Conservation (phyloP, 805 yeast genomes). For the Wickerhamiella brachini region DNA sequence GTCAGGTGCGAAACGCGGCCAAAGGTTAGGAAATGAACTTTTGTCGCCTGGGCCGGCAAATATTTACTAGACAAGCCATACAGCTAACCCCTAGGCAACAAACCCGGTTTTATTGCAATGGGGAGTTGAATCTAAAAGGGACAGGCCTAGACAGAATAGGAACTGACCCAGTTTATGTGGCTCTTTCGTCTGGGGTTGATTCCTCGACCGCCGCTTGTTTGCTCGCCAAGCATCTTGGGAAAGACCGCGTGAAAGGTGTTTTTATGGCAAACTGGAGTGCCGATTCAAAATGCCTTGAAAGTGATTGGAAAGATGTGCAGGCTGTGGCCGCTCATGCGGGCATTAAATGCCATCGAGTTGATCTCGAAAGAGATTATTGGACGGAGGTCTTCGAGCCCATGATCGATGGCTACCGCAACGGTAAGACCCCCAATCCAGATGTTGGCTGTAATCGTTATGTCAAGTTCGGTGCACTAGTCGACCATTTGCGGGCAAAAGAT, state of each 20-base stretch:
- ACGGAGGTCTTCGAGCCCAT: slow-evolving; percentile 82
- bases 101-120: too few relatives aligned
- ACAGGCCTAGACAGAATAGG: background rate
- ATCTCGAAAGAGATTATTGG: slow-evolving; percentile 90
- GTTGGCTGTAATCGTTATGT: slow-evolving; percentile 73
- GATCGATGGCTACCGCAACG: slow-evolving; percentile 55
- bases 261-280: slow-evolving; percentile 86
- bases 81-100: too few relatives aligned
- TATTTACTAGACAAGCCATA: too few relatives aligned
- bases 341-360: slow-evolving; percentile 62
- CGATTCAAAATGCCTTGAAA: slow-evolving; percentile 55
- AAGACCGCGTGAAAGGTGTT: slow-evolving; percentile 56
- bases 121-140: background rate
- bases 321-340: slow-evolving; percentile 43
- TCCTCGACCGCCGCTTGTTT: slow-evolving; percentile 77
- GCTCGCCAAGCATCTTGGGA: slow-evolving; percentile 30
- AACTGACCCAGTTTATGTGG: slow-evolving; percentile 48
- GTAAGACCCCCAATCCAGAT: slow-evolving; percentile 91
- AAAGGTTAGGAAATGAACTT: too few relatives aligned
- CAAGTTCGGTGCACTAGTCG: slow-evolving; percentile 70
- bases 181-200: slow-evolving; percentile 96
- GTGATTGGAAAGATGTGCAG: slow-evolving; percentile 79
- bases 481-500: slow-evolving; percentile 17
- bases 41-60: too few relatives aligned
- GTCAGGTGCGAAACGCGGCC: too few relatives aligned